Percentiles rank a stretch among this genome's conserved stretches.
Conservation (phyloP, 2,329 filamentous ascomycete species). For the Exophiala oligosperma region DNA sequence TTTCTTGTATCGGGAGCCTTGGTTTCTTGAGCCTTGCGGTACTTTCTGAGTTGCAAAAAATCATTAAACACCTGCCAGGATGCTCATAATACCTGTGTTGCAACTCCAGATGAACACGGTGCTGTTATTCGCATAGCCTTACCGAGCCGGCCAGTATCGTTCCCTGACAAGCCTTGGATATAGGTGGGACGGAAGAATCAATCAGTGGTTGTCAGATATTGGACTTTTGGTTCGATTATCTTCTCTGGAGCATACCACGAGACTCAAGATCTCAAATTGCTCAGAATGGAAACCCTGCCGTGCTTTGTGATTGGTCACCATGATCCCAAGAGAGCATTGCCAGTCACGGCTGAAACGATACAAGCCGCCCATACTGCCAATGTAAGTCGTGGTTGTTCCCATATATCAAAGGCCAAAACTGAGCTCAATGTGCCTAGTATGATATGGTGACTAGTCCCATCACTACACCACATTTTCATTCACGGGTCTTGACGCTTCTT, state of each 20-base stretch:
- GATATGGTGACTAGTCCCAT: conserved; percentile 65
- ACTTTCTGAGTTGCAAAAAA: not conserved
- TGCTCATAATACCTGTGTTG: too few species aligned
- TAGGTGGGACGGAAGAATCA: too few species aligned
- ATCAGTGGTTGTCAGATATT: too few species aligned
- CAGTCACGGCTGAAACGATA: conserved; percentile 52
- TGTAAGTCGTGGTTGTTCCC: conserved; percentile 37
- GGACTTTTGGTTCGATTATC: too few species aligned
- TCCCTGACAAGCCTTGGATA: too few species aligned
- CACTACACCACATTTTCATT: conserved; percentile 61
- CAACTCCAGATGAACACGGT: too few species aligned
- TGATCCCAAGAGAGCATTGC: conserved; percentile 53
- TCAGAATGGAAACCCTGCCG: conserved; percentile 37
- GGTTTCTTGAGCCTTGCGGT: not conserved
- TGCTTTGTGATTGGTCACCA: conserved; percentile 64
- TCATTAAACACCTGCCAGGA: too few species aligned
- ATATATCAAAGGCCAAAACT: not conserved
- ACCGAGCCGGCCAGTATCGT: too few species aligned
- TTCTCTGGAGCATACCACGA: too few species aligned
- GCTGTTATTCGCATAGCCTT: too few species aligned
- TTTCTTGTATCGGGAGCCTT: not conserved
- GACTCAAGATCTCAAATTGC: not conserved
- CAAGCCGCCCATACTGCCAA: conserved; percentile 58
- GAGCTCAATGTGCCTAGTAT: conserved; percentile 50
- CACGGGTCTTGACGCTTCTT: conserved; percentile 55